These are phyloP conservation scores for Mortierella hygrophila DNA, from an alignment of 192 early-diverging fungal genomes.

Conservation along the genomic window DNA sequence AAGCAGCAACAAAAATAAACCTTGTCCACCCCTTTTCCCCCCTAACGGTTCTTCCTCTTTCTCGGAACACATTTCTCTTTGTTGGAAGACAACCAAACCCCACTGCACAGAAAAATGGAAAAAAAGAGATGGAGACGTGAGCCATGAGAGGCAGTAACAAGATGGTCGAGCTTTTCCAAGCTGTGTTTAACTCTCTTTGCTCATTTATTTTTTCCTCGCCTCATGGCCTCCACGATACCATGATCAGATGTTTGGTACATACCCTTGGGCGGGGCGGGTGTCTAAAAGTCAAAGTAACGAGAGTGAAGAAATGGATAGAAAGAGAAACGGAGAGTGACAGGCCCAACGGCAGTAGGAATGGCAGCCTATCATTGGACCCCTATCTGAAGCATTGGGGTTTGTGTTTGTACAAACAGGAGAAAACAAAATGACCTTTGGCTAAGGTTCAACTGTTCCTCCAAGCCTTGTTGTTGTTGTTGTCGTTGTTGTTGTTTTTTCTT, in stretches of 20 bases:
- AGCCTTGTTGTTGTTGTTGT: neutral
- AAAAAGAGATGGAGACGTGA: neutral
- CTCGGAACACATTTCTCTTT: neutral
- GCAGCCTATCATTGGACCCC: neutral
- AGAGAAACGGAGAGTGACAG: neutral
- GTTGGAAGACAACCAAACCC: neutral
- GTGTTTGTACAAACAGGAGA: neutral
- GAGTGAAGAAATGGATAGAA: neutral
- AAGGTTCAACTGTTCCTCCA: neutral
- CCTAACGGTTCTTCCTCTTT: neutral
- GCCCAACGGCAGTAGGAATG: constrained; percentile 6
- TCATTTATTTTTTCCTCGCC: neutral
- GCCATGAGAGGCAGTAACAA: neutral
- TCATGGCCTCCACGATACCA: neutral
- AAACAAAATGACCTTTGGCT: neutral
- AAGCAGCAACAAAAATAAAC: neutral
- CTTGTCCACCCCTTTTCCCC: neutral
- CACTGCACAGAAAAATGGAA: neutral
- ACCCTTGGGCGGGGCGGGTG: neutral
- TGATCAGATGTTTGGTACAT: constrained; percentile 5
- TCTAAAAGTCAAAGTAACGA: neutral
- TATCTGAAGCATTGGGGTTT: neutral
- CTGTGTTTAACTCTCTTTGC: neutral
- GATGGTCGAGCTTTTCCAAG: neutral
- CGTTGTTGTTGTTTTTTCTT: neutral